These are phyloP conservation scores for Hericium rajendrae DNA, from an alignment of 768 basidiomycete genomes.

Conservation along the genomic window DNA sequence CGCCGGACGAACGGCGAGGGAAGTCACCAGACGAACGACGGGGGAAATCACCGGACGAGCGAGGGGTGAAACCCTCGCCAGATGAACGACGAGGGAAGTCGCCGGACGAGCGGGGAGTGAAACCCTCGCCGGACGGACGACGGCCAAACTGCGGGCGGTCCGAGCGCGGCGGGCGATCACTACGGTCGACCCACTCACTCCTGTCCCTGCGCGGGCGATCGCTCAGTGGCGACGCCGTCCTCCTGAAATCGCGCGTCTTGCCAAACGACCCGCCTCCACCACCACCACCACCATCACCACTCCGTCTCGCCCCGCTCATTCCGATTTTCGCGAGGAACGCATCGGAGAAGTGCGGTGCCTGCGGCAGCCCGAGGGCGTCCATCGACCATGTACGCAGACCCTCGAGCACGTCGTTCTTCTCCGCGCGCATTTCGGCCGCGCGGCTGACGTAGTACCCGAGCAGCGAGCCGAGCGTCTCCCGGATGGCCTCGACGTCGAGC, in stretches of 20 bases:
- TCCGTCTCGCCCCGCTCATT: background rate
- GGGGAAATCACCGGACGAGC: no score
- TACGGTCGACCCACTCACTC: no score
- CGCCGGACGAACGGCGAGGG: no score
- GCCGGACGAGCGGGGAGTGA: background rate
- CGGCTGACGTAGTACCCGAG: constrained; percentile 10
- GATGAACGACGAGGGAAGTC: no score
- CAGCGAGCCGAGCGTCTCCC: constrained; percentile 11
- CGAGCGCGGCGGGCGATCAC: background rate
- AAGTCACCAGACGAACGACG: no score
- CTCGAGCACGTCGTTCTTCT: constrained; percentile 1
- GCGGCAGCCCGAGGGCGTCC: constrained; percentile 6
- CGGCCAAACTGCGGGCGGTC: background rate
- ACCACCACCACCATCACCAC: background rate
- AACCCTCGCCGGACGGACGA: no score
- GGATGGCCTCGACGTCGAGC: constrained; percentile 5
- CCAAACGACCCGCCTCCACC: background rate
- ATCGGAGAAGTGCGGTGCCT: constrained; percentile 5
- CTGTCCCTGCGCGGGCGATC: background rate
- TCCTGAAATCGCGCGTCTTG: background rate
- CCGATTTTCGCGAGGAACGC: constrained; percentile 9
- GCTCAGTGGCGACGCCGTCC: background rate
- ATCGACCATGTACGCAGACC: constrained; percentile 11
- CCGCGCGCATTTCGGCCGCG: constrained; percentile 3
- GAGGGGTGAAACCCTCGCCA: no score